Evolutionary conservation across 805 yeast species (phyloP), one percentile per base, ranked within the genome.

Genomic region (Saturnispora mendoncae): DNA sequence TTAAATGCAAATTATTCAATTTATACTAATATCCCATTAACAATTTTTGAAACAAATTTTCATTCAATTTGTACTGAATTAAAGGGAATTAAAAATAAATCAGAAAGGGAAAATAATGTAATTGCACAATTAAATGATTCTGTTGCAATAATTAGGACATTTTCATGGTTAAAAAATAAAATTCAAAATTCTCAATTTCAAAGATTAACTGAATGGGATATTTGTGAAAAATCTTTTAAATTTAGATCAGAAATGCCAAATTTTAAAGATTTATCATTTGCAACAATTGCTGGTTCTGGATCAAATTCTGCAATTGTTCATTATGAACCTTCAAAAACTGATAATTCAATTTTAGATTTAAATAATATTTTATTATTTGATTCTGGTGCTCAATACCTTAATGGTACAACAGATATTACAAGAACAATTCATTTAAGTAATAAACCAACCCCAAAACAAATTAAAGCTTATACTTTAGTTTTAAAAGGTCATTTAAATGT

Each of bases 401-500:
- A 88, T 54, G 98, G 98, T 9, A 92, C 98, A 0, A 92, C 98
- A 0, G 98, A 92, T 57, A 85, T 90, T 21, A 92, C 98, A 1
- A 72, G 98, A 52, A 86, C 97, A 0, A 61, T 78, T 38, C 90
- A 84, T 57, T 81, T 86, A 56, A 64, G 64, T 8, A 58, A 61
- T 2, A 36, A 24, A 7, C 84, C 90, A 13, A 53, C 72, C 0
- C 52, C 50, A 14, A 82, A 81, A 47, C 80, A 81, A 55, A 67
- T 64, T 27, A 71, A 69, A 48, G 78, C 78, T 40, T 90, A 85
- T 59, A 84, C 97, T 0, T 64, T 84, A 33, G 98, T 92, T 1
- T 68, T 92, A 42, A 86, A 87, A 64, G 97, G 97, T 8, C 95
- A 92, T 55, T 66, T 92, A 44, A 88, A 90, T 1, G 72, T 92